Evolutionary conservation across 2,329 filamentous ascomycete genomes (phyloP), one percentile per base, ranked within the genome.

Genomic region (Colletotrichum gloeosporioides): DNA sequence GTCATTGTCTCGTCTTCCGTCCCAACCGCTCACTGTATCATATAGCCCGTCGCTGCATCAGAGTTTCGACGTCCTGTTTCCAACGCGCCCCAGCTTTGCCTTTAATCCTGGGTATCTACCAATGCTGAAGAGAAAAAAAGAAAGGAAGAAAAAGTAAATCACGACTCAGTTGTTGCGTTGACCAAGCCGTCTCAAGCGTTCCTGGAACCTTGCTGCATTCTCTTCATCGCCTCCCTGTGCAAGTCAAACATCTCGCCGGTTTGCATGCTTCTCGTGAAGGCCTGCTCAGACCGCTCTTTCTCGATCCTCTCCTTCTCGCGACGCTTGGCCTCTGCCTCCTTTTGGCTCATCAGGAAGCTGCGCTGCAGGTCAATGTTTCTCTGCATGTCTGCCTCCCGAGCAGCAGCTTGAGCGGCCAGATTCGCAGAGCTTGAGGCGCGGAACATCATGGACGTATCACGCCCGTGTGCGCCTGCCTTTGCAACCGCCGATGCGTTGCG

Each of bases 211-310:
- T 84, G 85, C 80, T 98, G 96, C 93, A 98, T 94, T 83, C 89
- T 93, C 78, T 94, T 89, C 90, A 98, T 90, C 1, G 94, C 95
- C 78, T 96, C 93, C 25, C 94, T 90, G 83, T 98, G 96, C 27
- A 93, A 90, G 62, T 95, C 93, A 68, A 94, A 88, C 87, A 98
- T 90, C 78, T 94, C 92, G 0, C 93, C 93, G 18, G 91, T 92
- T 70, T 95, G 89, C 94, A 98, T 97, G 78, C 92, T 90, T 83
- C 93, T 92, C 78, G 95, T 94, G 80, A 95, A 92, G 49, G 89
- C 89, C 66, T 90, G 90, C 16, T 95, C 92, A 8, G 89, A 87
- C 70, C 90, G 87, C 78, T 92, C 89, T 78, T 89, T 90, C 65
- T 90, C 91, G 57, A 88, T 85, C 71, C 89, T 88, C 79, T 92